A percentile compares a stretch with the other conserved stretches of the same genome.
Evolutionary conservation across 2,329 filamentous ascomycete genomes (phyloP).

Genomic region (Plectosphaerella sp.): DNA sequence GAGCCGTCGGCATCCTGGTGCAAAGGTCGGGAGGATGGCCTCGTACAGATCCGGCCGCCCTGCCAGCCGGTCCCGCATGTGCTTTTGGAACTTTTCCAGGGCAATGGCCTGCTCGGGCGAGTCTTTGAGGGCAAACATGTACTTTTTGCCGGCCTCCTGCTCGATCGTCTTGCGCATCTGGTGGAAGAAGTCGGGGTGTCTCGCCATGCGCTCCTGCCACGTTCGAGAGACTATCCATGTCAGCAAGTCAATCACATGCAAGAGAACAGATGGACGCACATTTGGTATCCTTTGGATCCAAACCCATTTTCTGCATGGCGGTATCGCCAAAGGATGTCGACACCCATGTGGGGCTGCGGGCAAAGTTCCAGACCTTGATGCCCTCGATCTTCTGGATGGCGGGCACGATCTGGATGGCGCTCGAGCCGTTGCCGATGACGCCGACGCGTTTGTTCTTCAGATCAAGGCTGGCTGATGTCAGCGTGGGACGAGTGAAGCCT

Average conservation of each 20-base stretch:
- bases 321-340: slow-evolving; percentile 16
- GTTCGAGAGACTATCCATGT: neutral
- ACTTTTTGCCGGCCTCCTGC: slow-evolving; percentile 35
- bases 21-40: slow-evolving; percentile 35
- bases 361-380: slow-evolving; percentile 19
- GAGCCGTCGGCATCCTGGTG: slow-evolving; percentile 36
- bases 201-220: neutral
- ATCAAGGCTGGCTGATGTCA: slow-evolving; percentile 24
- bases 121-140: slow-evolving; percentile 31
- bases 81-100: too few species aligned
- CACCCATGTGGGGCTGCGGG: slow-evolving; percentile 24
- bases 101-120: slow-evolving; percentile 9
- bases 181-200: slow-evolving; percentile 29
- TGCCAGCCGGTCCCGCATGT: too few species aligned
- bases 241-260: neutral
- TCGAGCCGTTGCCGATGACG: slow-evolving; percentile 49
- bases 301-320: neutral
- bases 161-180: slow-evolving; percentile 31
- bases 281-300: neutral
- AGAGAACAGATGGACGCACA: neutral
- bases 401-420: slow-evolving; percentile 46
- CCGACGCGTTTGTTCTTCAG: slow-evolving; percentile 38
- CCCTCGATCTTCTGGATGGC: slow-evolving; percentile 26
- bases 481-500: too few species aligned
- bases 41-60: slow-evolving; percentile 26